Percentiles rank a stretch among this genome's conserved stretches.
Evolutionary conservation across 192 early-diverging fungal genomes (phyloP).

Genomic region (Coemansia sp.): DNA sequence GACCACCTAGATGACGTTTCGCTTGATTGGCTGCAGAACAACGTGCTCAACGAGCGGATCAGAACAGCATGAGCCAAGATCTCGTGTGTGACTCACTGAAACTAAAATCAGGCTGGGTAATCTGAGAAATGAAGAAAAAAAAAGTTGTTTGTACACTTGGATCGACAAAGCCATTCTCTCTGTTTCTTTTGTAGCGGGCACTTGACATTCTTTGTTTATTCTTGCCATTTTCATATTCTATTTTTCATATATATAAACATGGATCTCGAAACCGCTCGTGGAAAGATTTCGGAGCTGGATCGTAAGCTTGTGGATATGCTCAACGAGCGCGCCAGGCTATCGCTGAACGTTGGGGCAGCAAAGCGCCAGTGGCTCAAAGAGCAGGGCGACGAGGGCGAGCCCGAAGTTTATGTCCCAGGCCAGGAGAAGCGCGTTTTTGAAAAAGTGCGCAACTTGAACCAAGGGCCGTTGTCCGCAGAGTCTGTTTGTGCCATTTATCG

Average conservation of each 20-base stretch:
- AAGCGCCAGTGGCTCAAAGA: conserved; percentile 56
- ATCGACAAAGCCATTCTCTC: neutral
- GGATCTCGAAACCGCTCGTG: conserved; percentile 60
- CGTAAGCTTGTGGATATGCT: conserved; percentile 69
- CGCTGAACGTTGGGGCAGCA: conserved; percentile 74
- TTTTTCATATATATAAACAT: conserved; percentile 16
- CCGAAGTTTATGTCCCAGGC: conserved; percentile 72
- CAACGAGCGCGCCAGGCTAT: conserved; percentile 79
- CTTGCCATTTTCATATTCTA: neutral
- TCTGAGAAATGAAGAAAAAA: neutral
- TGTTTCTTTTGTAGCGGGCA: conserved; percentile 1
- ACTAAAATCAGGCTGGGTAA: neutral
- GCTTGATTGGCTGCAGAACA: conserved; percentile 52
- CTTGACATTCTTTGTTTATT: conserved; percentile 4
- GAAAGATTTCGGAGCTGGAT: conserved; percentile 74
- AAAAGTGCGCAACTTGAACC: conserved; percentile 67
- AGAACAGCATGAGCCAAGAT: conserved; percentile 21
- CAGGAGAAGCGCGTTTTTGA: conserved; percentile 78
- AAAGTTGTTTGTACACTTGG: neutral
- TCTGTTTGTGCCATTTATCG: conserved; percentile 69
- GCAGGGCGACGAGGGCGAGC: conserved; percentile 40
- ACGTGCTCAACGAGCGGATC: conserved; percentile 34
- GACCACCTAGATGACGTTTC: conserved; percentile 49
- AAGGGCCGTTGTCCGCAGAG: conserved; percentile 70
- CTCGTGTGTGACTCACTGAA: too few species aligned